Conservation (phyloP, 2,329 filamentous ascomycete species). For the Myriangium duriaei region DNA sequence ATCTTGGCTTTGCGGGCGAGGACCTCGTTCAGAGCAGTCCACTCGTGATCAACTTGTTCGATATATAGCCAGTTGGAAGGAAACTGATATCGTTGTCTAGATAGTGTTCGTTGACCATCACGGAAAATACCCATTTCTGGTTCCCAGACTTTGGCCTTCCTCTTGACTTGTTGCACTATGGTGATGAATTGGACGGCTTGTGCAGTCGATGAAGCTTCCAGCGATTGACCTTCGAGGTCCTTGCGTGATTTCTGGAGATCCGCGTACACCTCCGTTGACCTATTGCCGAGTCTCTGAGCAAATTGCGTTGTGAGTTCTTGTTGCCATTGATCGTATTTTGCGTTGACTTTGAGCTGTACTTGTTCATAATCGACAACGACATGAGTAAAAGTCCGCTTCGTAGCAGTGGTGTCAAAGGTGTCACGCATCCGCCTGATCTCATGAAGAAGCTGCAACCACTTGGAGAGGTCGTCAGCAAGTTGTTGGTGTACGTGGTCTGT, state of each 20-base stretch:
- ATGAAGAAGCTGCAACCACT: slow-evolving; percentile 91
- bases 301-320: slow-evolving; percentile 94
- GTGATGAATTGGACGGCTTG: slow-evolving; percentile 98
- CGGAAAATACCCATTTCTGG: slow-evolving; percentile 93
- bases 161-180: slow-evolving; percentile 89
- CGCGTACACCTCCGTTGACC: slow-evolving; percentile 83
- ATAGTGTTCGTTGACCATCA: slow-evolving; percentile 84
- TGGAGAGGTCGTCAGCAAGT: slow-evolving; percentile 77
- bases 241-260: slow-evolving; percentile 84
- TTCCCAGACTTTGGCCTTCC: slow-evolving; percentile 85
- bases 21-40: slow-evolving; percentile 86
- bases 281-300: slow-evolving; percentile 71
- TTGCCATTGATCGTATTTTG: slow-evolving; percentile 99
- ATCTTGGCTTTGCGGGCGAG: slow-evolving; percentile 86
- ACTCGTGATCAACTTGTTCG: slow-evolving; percentile 92
- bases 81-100: slow-evolving; percentile 86
- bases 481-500: slow-evolving; percentile 90
- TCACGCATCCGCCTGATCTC: slow-evolving; percentile 91
- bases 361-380: slow-evolving; percentile 96
- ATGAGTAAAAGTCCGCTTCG: slow-evolving; percentile 84
- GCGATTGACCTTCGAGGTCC: slow-evolving; percentile 80
- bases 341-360: slow-evolving; percentile 95
- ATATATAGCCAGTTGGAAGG: slow-evolving; percentile 89
- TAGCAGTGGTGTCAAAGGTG: slow-evolving; percentile 95
- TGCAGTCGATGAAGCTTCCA: slow-evolving; percentile 89